Conservation (phyloP, 139 green algal genomes). For the Raphidocelis subcapitata region DNA sequence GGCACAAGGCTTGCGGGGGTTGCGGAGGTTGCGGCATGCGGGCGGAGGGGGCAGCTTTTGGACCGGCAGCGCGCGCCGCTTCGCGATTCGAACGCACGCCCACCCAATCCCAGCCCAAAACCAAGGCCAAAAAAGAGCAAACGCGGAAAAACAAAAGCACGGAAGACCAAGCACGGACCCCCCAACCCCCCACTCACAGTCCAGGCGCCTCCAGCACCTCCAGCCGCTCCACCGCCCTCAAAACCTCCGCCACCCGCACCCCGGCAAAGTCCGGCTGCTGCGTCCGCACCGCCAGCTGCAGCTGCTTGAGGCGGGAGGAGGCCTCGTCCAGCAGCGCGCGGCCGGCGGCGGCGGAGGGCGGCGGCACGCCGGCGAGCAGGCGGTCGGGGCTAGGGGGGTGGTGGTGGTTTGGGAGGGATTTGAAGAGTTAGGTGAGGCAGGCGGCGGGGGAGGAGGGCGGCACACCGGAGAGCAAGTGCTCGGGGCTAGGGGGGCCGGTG, state of each 20-base stretch:
- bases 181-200: constrained; percentile 45
- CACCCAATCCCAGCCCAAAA: no score
- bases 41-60: no score
- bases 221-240: constrained; percentile 63
- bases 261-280: constrained; percentile 43
- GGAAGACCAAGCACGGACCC: neutral
- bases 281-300: constrained; percentile 46
- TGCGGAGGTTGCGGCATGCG: neutral
- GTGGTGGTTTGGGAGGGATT: no score
- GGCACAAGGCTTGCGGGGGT: no score
- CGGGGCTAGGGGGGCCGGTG: no score
- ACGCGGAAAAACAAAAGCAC: neutral
- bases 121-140: no score
- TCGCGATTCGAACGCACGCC: no score
- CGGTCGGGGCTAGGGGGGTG: no score
- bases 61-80: no score
- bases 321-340: neutral
- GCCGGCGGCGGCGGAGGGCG: neutral
- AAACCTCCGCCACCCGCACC: constrained; percentile 33
- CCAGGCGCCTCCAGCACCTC: constrained; percentile 75
- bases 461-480: no score
- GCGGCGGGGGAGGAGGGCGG: no score
- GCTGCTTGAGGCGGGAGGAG: neutral
- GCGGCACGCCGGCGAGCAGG: neutral
- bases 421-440: no score